Base-by-base conservation (phyloP, 371 early-diverging fungal species). In the Syncephalastrum monosporum region DNA sequence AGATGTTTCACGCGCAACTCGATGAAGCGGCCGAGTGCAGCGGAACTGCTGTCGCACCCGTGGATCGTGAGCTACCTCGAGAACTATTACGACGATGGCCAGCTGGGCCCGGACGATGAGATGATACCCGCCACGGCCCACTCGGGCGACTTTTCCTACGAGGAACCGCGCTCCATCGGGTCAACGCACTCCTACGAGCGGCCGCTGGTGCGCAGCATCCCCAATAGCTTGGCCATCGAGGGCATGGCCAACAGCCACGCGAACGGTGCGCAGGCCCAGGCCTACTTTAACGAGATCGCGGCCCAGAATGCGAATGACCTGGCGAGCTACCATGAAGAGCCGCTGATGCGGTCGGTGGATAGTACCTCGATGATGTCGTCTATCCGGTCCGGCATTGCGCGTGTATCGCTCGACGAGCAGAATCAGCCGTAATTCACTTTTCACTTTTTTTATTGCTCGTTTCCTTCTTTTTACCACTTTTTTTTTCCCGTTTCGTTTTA, bases 1-100 rank as follows among this genome's bases (percentile, higher is more conserved):
- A 69, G 80, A 53, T 94, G 95, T 65, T 93, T 95, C 68, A 83
- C 81, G 3, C 84, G 91, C 17, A 85, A 85, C 47, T 85, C 93
- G 0, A 71, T 68, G 12, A 75, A 85, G 50, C 87, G 96, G 1
- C 93, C 95, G 3, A 75, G 83, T 2, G 96, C 94, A 0, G 66
- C 75, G 5, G 90, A 91, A 55, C 64, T 95, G 16, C 66, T 94
- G 13, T 55, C 77, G 7, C 90, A 94, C 65, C 79, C 77, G 14
- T 95, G 93, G 93, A 78, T 95, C 15, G 60, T 57, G 19, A 64
- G 55, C 5, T 76, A 79, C 41, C 54, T 76, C n/a, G 68, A 79
- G 15, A 56, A 53, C 42, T 70, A 62, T 23, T 60, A 53, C 19
- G 71, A 71, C 46, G 58, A 43, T 12, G 56, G 56, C 16, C 49